Percentiles rank a stretch among this genome's conserved stretches.
These are phyloP conservation scores for Didymosphaeria variabile DNA, from an alignment of 2,329 filamentous ascomycete genomes.

Conservation along the genomic window DNA sequence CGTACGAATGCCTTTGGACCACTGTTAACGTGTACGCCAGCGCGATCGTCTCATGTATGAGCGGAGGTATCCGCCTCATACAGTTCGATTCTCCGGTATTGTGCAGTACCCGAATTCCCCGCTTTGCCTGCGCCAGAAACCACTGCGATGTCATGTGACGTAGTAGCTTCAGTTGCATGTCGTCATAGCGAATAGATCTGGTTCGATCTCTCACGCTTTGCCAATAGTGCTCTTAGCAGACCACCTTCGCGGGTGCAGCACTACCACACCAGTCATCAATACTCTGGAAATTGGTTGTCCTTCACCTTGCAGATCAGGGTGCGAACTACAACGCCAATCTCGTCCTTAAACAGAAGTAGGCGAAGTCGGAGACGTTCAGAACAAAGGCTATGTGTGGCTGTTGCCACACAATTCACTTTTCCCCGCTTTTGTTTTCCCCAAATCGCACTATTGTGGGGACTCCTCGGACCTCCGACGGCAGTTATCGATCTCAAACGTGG, in stretches of 20 bases:
- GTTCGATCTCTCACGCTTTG: not conserved
- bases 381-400: not conserved
- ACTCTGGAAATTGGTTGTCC: not conserved
- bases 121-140: not conserved
- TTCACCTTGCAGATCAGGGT: too few relatives aligned
- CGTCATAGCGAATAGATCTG: not conserved
- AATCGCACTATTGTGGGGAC: not conserved
- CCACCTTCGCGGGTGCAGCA: not conserved
- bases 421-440: not conserved
- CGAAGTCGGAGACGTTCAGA: not conserved
- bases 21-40: not conserved
- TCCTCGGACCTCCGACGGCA: not conserved
- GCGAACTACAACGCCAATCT: not conserved
- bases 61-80: not conserved
- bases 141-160: conserved; percentile 1
- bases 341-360: not conserved
- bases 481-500: not conserved
- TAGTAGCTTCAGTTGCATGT: not conserved
- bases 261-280: not conserved
- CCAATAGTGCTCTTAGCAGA: not conserved
- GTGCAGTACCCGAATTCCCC: not conserved
- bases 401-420: not conserved
- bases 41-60: not conserved
- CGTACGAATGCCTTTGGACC: not conserved
- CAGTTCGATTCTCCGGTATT: not conserved